Conservation (phyloP, 805 yeast genomes). For the Saccharomycopsis vini region DNA sequence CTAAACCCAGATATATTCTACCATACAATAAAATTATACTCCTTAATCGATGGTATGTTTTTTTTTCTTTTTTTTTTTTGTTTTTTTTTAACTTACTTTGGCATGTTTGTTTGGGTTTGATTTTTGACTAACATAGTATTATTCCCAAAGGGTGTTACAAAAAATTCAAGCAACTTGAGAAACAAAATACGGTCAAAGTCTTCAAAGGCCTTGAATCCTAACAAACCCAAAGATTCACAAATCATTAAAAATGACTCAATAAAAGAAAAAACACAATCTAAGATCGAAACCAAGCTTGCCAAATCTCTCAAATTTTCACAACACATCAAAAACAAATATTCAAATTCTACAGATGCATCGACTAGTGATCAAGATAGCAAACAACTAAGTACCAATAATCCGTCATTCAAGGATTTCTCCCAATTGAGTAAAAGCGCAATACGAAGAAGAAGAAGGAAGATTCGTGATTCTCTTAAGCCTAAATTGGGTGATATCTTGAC, state of each 20-base stretch:
- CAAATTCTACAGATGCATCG: too few relatives aligned
- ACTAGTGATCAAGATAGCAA: too few relatives aligned
- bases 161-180: not conserved
- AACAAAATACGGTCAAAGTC: constrained; percentile 10
- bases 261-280: not conserved
- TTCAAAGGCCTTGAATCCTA: not conserved
- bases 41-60: too few relatives aligned
- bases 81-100: too few relatives aligned
- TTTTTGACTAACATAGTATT: too few relatives aligned
- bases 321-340: too few relatives aligned
- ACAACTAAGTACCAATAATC: not conserved
- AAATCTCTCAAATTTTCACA: constrained; percentile 15
- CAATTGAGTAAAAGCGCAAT: constrained; percentile 58
- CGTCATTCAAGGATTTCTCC: constrained; percentile 25
- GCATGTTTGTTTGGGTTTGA: too few relatives aligned
- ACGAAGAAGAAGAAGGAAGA: constrained; percentile 55
- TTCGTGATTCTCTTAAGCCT: constrained; percentile 56
- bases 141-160: constrained; percentile 1
- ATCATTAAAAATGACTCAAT: not conserved
- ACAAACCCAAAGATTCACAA: not conserved
- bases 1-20: too few relatives aligned
- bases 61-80: too few relatives aligned
- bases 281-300: constrained; percentile 8
- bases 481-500: constrained; percentile 54
- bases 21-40: too few relatives aligned